Percentiles rank a stretch among this genome's conserved stretches.
Conservation (phyloP, 2,329 filamentous ascomycete genomes). For the Aspergillus niger region DNA sequence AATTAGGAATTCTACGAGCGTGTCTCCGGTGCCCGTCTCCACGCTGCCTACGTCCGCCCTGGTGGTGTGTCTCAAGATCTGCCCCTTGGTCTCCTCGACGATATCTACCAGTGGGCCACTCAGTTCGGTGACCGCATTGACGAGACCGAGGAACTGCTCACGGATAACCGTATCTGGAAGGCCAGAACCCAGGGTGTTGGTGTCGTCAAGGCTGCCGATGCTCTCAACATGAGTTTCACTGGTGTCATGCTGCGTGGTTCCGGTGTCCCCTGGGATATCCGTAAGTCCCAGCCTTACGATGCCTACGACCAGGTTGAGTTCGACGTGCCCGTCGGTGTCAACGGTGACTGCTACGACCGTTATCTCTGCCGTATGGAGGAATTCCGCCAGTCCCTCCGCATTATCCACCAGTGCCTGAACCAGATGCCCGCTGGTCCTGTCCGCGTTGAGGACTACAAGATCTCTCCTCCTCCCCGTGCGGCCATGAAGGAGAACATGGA, state of each 20-base stretch:
- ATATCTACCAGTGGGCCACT: conserved; percentile 99
- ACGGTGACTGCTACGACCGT: conserved; percentile 98
- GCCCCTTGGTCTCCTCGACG: conserved; percentile 88
- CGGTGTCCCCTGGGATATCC: conserved; percentile 92
- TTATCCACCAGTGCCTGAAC: conserved; percentile 98
- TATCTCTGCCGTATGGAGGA: conserved; percentile 99
- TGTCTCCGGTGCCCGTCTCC: conserved; percentile 95
- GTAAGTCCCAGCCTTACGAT: conserved; percentile 96
- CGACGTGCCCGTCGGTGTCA: conserved; percentile 92
- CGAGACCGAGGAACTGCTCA: conserved; percentile 97
- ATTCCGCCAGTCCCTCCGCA: conserved; percentile 96
- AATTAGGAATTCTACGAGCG: conserved; percentile 97
- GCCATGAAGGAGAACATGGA: conserved; percentile 99
- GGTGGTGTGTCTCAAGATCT: conserved; percentile 96
- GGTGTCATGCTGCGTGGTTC: conserved; percentile 98
- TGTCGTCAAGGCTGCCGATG: conserved; percentile 86
- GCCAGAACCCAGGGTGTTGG: conserved; percentile 87
- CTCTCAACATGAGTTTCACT: conserved; percentile 95
- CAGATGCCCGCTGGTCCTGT: conserved; percentile 96
- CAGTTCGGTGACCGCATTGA: conserved; percentile 98
- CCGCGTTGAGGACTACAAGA: conserved; percentile 98
- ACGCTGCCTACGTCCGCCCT: conserved; percentile 94
- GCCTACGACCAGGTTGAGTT: conserved; percentile 98
- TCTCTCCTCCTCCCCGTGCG: conserved; percentile 88
- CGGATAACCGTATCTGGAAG: conserved; percentile 99